Evolutionary conservation across 164 flowering plant genomes (phyloP).

Genomic region (Liquidambar formosana): DNA sequence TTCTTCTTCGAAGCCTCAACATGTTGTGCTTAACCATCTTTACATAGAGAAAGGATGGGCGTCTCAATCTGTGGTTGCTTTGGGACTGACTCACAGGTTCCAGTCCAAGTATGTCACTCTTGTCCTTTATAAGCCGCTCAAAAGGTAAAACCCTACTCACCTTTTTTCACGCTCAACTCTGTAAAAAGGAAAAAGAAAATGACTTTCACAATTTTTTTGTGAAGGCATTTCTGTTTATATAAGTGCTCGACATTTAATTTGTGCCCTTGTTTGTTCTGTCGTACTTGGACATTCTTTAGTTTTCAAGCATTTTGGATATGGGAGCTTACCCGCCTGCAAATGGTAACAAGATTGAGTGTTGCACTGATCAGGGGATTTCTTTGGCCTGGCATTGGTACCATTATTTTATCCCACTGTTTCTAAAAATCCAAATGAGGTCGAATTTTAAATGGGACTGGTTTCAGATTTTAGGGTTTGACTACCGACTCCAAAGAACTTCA

Average conservation of each 20-base stretch:
- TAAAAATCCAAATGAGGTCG: no score
- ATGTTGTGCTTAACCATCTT: slow-evolving; percentile 88
- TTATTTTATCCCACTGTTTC: no score
- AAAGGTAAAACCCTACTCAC: slow-evolving; percentile 33
- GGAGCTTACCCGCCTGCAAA: not conserved
- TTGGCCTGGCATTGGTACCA: no score
- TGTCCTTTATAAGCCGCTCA: slow-evolving; percentile 83
- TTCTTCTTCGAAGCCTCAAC: slow-evolving; percentile 62
- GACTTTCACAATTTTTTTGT: not conserved
- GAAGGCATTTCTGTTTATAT: slow-evolving; percentile 4
- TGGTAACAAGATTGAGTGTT: not conserved
- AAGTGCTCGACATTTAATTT: not conserved
- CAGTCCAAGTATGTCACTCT: slow-evolving; percentile 87
- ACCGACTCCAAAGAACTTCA: no score
- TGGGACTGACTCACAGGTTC: slow-evolving; percentile 81
- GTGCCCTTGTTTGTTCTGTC: slow-evolving; percentile 4
- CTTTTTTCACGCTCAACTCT: not conserved
- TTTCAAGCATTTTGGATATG: not conserved
- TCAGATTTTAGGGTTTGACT: no score
- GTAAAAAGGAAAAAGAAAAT: slow-evolving; percentile 1
- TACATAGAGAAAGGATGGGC: slow-evolving; percentile 78
- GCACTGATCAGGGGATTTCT: not conserved
- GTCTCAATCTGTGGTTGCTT: slow-evolving; percentile 73
- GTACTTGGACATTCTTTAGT: not conserved
- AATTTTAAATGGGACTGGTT: no score